phyloP scores from a whole-genome alignment of 1,284 basidiomycete genomes.

The Macrocystidia cucumis region DNA sequence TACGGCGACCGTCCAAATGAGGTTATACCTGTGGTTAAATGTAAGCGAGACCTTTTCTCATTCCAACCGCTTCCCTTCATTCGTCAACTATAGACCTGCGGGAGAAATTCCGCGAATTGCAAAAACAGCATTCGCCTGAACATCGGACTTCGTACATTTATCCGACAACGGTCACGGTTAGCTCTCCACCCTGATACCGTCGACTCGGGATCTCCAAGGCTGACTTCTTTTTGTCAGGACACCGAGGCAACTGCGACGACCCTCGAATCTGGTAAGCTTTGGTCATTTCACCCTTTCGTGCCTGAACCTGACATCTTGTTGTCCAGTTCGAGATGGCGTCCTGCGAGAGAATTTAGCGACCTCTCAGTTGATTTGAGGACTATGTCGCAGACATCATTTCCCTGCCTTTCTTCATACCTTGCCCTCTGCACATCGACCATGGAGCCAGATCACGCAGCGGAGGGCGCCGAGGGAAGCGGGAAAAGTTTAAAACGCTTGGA shows the following conservation, averaged over 20 bases:
- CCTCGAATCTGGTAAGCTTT: conserved; percentile 28
- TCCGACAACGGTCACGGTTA: conserved; percentile 39
- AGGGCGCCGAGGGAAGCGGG: too few relatives aligned
- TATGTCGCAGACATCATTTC: conserved; percentile 1
- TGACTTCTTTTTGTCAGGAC: conserved; percentile 22
- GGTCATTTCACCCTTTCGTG: background rate
- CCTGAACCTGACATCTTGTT: background rate
- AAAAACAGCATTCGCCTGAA: conserved; percentile 31
- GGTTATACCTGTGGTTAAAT: conserved; percentile 36
- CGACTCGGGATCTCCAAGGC: too few relatives aligned
- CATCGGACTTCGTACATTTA: conserved; percentile 34
- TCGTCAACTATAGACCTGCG: conserved; percentile 26
- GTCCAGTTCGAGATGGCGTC: conserved; percentile 34
- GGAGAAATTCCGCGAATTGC: conserved; percentile 41
- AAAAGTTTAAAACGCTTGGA: too few relatives aligned
- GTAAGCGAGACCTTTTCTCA: conserved; percentile 23
- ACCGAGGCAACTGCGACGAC: conserved; percentile 38
- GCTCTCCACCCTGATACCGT: conserved; percentile 7
- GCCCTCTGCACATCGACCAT: background rate
- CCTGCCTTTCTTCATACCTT: conserved; percentile 1
- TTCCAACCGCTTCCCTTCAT: background rate
- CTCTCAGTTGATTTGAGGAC: conserved; percentile 33
- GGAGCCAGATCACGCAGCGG: too few relatives aligned
- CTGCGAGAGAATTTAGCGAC: conserved; percentile 33
- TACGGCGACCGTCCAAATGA: conserved; percentile 55